Evolutionary conservation across 768 basidiomycete species (phyloP).

Genomic region (Leccinum truebloodii): DNA sequence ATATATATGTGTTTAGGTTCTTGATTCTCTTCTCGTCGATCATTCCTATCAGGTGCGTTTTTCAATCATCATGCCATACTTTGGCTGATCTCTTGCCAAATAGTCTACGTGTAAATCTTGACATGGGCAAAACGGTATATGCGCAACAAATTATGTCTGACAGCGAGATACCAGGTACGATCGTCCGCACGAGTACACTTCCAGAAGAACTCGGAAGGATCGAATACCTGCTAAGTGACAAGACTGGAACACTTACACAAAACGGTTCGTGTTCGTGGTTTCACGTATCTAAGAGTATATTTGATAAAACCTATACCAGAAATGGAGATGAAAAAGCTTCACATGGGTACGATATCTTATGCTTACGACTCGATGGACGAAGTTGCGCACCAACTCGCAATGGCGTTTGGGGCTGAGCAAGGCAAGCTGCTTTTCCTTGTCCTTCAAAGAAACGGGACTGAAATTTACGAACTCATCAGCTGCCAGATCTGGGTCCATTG

Average conservation of each 20-base stretch:
- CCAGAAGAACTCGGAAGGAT: conserved; percentile 96
- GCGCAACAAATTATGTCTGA: conserved; percentile 95
- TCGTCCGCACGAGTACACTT: conserved; percentile 95
- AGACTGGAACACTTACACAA: conserved; percentile 96
- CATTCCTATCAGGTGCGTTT: conserved; percentile 91
- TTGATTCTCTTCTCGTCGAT: conserved; percentile 98
- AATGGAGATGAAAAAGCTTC: conserved; percentile 99
- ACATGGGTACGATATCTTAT: conserved; percentile 98
- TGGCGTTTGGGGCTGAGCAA: conserved; percentile 76
- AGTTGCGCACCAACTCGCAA: conserved; percentile 86
- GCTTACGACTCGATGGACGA: conserved; percentile 99
- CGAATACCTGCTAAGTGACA: conserved; percentile 94
- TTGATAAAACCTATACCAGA: conserved; percentile 47
- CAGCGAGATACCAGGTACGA: conserved; percentile 88
- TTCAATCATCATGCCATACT: not conserved
- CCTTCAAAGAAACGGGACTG: not conserved
- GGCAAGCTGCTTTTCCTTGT: conserved; percentile 34
- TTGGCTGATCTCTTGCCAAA: not conserved
- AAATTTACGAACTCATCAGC: conserved; percentile 34
- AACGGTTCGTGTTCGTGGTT: conserved; percentile 62
- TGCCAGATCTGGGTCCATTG: conserved; percentile 53
- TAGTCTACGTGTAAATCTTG: conserved; percentile 97
- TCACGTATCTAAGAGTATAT: not conserved
- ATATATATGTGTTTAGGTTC: conserved; percentile 95
- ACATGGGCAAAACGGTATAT: conserved; percentile 99